These are phyloP conservation scores for Tuber brumale DNA, from an alignment of 495 filamentous ascomycete genomes.

Conservation along the genomic window DNA sequence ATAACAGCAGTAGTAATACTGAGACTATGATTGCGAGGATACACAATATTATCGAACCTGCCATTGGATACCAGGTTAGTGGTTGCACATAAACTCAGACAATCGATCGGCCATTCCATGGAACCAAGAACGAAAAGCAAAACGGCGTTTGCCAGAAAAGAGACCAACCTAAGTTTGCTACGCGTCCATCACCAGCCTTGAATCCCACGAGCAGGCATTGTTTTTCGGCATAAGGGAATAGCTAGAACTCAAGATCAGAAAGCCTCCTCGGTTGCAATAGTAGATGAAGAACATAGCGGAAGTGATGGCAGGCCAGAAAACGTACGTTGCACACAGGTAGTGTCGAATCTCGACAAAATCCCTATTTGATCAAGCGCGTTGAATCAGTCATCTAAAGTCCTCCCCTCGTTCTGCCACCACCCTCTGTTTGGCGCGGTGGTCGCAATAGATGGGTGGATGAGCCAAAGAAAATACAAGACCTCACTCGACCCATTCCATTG, in stretches of 20 bases:
- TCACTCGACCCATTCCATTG: slow-evolving; percentile 12
- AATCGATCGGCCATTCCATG: slow-evolving; percentile 1
- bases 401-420: neutral
- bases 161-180: slow-evolving; percentile 79
- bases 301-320: slow-evolving; percentile 36
- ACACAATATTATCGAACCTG: slow-evolving; percentile 85
- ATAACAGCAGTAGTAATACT: slow-evolving; percentile 61
- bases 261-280: slow-evolving; percentile 12
- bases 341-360: slow-evolving; percentile 95
- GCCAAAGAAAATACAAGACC: slow-evolving; percentile 6
- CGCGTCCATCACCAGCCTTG: slow-evolving; percentile 46
- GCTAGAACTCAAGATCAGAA: neutral
- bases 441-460: slow-evolving; percentile 1
- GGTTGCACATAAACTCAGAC: slow-evolving; percentile 7
- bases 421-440: neutral
- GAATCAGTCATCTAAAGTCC: slow-evolving; percentile 6
- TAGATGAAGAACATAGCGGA: neutral
- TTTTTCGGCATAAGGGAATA: slow-evolving; percentile 5
- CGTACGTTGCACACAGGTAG: slow-evolving; percentile 95
- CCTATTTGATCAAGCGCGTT: slow-evolving; percentile 47
- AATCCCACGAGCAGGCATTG: slow-evolving; percentile 35
- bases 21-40: slow-evolving; percentile 67
- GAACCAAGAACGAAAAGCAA: neutral
- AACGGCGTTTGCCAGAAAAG: neutral
- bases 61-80: slow-evolving; percentile 20